phyloP scores from a whole-genome alignment of 495 filamentous ascomycete species.

The Aspergillus bertholletiae region DNA sequence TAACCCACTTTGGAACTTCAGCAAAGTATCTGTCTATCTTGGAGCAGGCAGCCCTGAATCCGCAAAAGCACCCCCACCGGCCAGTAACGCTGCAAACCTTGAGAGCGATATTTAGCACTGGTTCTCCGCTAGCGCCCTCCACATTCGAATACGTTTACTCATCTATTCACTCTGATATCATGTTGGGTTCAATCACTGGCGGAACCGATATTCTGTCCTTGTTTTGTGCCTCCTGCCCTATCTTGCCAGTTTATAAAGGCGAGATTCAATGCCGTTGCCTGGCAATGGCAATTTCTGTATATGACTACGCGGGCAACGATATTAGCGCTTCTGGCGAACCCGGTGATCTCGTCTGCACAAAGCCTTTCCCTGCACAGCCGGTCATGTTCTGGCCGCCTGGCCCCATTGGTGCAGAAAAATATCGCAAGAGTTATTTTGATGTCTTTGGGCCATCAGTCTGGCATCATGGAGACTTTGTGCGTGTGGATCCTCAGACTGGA shows the following conservation, averaged over 20 bases:
- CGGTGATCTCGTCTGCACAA: constrained; percentile 87
- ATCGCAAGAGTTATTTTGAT: constrained; percentile 83
- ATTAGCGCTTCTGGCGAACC: constrained; percentile 56
- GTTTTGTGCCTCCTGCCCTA: constrained; percentile 81
- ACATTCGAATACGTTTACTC: constrained; percentile 88
- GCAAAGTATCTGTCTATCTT: constrained; percentile 90
- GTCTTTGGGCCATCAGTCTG: constrained; percentile 68
- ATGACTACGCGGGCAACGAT: constrained; percentile 57
- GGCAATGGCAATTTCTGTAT: constrained; percentile 83
- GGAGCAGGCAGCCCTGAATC: constrained; percentile 73
- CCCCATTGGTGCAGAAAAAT: constrained; percentile 62
- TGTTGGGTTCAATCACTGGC: constrained; percentile 81
- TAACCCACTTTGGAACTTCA: constrained; percentile 90
- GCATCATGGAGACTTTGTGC: constrained; percentile 95
- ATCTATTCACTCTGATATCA: constrained; percentile 69
- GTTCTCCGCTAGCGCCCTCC: constrained; percentile 84
- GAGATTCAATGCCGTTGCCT: constrained; percentile 90
- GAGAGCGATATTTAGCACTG: constrained; percentile 86
- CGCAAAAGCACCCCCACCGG: constrained; percentile 46
- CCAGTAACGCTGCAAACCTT: constrained; percentile 53
- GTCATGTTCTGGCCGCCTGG: constrained; percentile 78
- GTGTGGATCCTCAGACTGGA: constrained; percentile 67
- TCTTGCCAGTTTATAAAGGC: constrained; percentile 80
- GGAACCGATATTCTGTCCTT: constrained; percentile 94
- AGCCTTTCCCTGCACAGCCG: constrained; percentile 87